phyloP scores from a whole-genome alignment of 2,329 filamentous ascomycete genomes.

The Botrytis byssoidea region DNA sequence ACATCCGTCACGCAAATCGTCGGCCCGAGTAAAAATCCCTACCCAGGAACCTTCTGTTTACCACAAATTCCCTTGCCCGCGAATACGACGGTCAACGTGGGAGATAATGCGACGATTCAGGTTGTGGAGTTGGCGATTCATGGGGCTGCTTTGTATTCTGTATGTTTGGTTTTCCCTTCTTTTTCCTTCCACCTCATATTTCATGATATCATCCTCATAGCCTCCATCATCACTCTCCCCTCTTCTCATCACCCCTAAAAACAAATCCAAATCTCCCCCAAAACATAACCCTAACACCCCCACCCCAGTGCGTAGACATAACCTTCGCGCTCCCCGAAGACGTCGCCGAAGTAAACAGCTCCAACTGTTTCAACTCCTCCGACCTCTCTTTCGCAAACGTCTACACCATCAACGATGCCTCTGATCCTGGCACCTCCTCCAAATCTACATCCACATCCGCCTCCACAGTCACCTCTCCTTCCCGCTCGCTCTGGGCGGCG shows the following conservation, averaged over 20 bases:
- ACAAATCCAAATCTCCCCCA: background rate
- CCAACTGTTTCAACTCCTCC: slow-evolving; percentile 81
- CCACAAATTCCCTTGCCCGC: slow-evolving; percentile 83
- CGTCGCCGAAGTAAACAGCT: slow-evolving; percentile 70
- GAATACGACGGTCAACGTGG: slow-evolving; percentile 67
- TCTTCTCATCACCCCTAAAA: background rate
- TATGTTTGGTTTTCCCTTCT: slow-evolving; percentile 28
- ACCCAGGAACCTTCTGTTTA: slow-evolving; percentile 83
- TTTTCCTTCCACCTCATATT: background rate
- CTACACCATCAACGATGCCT: slow-evolving; percentile 59
- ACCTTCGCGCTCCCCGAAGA: slow-evolving; percentile 81
- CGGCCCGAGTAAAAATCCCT: slow-evolving; percentile 80
- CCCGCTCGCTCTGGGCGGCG: background rate
- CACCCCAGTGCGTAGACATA: slow-evolving; percentile 84
- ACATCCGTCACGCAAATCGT: slow-evolving; percentile 76
- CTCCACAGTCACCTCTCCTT: background rate
- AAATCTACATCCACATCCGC: background rate
- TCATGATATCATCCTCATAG: background rate
- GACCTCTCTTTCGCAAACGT: slow-evolving; percentile 45
- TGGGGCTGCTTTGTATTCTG: slow-evolving; percentile 68
- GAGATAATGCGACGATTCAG: slow-evolving; percentile 91
- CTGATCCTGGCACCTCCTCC: slow-evolving; percentile 9
- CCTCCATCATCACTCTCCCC: background rate
- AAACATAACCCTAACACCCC: slow-evolving; percentile 11
- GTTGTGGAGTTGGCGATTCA: slow-evolving; percentile 80